Evolutionary conservation across 2,329 filamentous ascomycete genomes (phyloP), one percentile per base, ranked within the genome.

Genomic region (Hypoxylon sp.): DNA sequence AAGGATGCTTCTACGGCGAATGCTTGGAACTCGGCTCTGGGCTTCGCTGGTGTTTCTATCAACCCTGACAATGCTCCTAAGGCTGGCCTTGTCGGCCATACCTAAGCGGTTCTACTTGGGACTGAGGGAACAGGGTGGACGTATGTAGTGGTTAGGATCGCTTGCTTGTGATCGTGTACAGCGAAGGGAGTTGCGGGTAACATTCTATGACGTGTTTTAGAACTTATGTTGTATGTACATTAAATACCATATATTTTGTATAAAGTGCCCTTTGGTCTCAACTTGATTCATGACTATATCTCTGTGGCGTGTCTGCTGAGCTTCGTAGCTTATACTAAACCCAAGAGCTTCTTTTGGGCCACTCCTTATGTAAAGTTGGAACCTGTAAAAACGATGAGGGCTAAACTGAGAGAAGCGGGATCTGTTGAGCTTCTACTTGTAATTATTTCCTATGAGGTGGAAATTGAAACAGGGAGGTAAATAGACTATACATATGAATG

Each of bases 1-100:
- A 74, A 76, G 61, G 76, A 82, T 58, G 76, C 70, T 12, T 61
- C 74, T 1, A 81, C 80, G 0, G 81, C 81, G 12, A 61, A 81
- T 46, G 74, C 75, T 25, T 83, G 80, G 78, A 83, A 83, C 75
- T 66, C 70, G 8, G 69, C 75, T n/a, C 72, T 83, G 8, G 80
- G 80, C 21, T 82, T 82, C 56, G 77, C 71, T 1, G 79, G 78
- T 41, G 68, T 74, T 34, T 69, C 80, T 70, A 78, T 77, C 71
- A 80, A 79, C 77, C 78, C 78, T 16, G 78, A 79, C 59, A 76
- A 78, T 37, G 78, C 78, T 8, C 78, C 78, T 47, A 62, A 79
- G 74, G 43, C 71, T 8, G 78, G 78, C 2, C 76, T 80, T 16
- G 68, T 80, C 32, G 78, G 78, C 51, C 78, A 79, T 74, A 76